Conservation (phyloP, 768 basidiomycete genomes). For the Astraeus odoratus region DNA sequence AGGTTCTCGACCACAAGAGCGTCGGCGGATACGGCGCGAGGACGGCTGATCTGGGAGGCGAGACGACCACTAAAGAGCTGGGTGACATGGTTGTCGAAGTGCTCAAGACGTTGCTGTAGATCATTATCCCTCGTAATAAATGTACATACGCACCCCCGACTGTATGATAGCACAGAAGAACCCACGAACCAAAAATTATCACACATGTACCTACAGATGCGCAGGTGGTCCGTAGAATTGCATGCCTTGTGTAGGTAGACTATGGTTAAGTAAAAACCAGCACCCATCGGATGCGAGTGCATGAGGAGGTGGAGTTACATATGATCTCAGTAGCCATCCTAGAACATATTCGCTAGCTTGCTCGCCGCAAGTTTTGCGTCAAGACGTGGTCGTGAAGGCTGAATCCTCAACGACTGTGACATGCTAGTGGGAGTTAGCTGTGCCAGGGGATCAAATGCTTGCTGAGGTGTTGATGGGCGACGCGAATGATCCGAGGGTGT, state of each 20-base stretch:
- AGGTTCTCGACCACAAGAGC: constrained; percentile 68
- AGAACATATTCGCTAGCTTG: constrained; percentile 88
- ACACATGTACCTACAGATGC: not conserved
- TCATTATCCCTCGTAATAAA: not conserved
- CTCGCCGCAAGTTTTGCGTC: constrained; percentile 85
- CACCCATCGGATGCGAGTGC: constrained; percentile 6
- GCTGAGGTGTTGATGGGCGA: constrained; percentile 19
- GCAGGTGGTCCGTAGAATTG: not conserved
- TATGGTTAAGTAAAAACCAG: constrained; percentile 3
- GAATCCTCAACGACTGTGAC: constrained; percentile 67
- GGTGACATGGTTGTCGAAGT: constrained; percentile 80
- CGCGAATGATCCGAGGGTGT: constrained; percentile 2
- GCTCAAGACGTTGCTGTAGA: constrained; percentile 51
- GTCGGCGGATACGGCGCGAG: constrained; percentile 71
- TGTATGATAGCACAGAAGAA: constrained; percentile 1
- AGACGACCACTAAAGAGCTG: constrained; percentile 64
- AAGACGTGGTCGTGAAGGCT: constrained; percentile 63
- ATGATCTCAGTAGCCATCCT: constrained; percentile 8
- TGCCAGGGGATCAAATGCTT: constrained; percentile 56
- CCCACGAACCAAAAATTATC: not conserved
- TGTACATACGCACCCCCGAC: not conserved
- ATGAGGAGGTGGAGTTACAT: constrained; percentile 1
- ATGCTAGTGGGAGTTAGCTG: constrained; percentile 54
- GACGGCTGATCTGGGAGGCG: constrained; percentile 86
- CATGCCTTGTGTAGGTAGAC: not conserved